A percentile compares a stretch with the other conserved stretches of the same genome.
phyloP scores from a whole-genome alignment of 1,284 basidiomycete genomes.

The Heimioporus retisporus region DNA sequence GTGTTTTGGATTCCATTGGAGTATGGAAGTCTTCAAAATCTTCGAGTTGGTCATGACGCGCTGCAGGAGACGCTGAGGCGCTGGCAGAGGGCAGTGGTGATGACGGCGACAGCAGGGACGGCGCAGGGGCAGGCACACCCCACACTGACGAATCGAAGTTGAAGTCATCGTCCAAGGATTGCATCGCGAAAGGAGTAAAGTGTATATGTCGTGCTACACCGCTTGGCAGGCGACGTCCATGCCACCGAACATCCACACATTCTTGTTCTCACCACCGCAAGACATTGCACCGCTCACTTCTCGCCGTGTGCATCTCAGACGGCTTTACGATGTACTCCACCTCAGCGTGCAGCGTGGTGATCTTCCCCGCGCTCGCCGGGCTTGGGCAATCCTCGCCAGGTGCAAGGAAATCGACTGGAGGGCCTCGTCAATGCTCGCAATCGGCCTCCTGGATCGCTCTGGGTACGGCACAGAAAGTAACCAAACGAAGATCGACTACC shows the following conservation, averaged over 20 bases:
- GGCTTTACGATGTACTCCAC: slow-evolving; percentile 80
- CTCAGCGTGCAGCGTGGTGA: slow-evolving; percentile 79
- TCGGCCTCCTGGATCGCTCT: slow-evolving; percentile 62
- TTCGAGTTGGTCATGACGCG: slow-evolving; percentile 65
- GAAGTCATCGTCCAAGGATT: slow-evolving; percentile 75
- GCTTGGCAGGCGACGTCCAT: slow-evolving; percentile 13
- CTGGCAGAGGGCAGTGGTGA: slow-evolving; percentile 29
- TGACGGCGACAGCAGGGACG: slow-evolving; percentile 44
- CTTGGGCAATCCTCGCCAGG: slow-evolving; percentile 85
- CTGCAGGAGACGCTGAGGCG: slow-evolving; percentile 31
- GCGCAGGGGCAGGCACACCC: slow-evolving; percentile 60
- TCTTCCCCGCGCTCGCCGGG: slow-evolving; percentile 70
- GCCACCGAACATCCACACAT: slow-evolving; percentile 47
- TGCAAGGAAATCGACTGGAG: slow-evolving; percentile 89
- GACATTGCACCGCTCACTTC: slow-evolving; percentile 59
- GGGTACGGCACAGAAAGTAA: slow-evolving; percentile 42
- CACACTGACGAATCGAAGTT: slow-evolving; percentile 79
- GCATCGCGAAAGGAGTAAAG: slow-evolving; percentile 23
- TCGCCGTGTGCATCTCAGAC: slow-evolving; percentile 76
- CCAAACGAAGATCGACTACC: slow-evolving; percentile 63
- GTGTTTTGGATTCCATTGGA: slow-evolving; percentile 55
- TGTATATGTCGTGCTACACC: slow-evolving; percentile 20
- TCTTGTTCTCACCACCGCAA: slow-evolving; percentile 66
- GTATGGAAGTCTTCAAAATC: slow-evolving; percentile 78
- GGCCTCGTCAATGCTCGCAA: slow-evolving; percentile 78